Evolutionary conservation across 768 basidiomycete genomes (phyloP), one percentile per base, ranked within the genome.

Genomic region (Leucocoprinus leucothites): DNA sequence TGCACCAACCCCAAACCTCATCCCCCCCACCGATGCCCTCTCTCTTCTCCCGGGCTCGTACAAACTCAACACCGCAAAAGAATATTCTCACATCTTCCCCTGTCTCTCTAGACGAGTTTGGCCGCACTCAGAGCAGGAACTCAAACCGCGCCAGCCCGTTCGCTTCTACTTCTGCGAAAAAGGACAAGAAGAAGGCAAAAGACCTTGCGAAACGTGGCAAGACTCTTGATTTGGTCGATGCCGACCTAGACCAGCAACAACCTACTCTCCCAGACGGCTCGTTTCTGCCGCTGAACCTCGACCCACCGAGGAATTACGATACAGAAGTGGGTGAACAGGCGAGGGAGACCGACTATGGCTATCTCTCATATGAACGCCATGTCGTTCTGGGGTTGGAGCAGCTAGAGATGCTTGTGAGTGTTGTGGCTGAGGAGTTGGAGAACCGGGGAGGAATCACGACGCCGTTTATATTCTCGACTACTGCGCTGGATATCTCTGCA

Each of bases 391-490:
- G 87, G n/a, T 77, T 90, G 14, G 82, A 87, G 50, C 81, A 91
- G 63, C 81, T 89, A 38, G 79, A 81, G 5, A 78, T 82, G 41
- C 82, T 94, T 45, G 86, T 91, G n/a, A 78, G 81, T 41, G 82
- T 84, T 56, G 72, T 91, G 53, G 79, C 82, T 45, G 76, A 82
- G 51, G 89, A 91, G 70, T 82, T 94, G 53, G 79, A 78, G 59
- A 76, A 81, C 52, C 78, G 89, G 62, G 89, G 86, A 63, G 89
- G 86, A 67, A 79, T 97, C 57, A 86, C 87, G 19, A 93, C 91
- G 2, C 94, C 95, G 19, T 87, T 97, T 71, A 85, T 98, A 58
- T 96, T 98, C 74, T 91, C 91, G 35, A 84, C 82, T 25, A 82
- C 88, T 61, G 94, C 94, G 14, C 83, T 98, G 57, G 94, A 97